Evolutionary conservation across 2,329 filamentous ascomycete genomes (phyloP).

Genomic region (Canariomyces notabilis): DNA sequence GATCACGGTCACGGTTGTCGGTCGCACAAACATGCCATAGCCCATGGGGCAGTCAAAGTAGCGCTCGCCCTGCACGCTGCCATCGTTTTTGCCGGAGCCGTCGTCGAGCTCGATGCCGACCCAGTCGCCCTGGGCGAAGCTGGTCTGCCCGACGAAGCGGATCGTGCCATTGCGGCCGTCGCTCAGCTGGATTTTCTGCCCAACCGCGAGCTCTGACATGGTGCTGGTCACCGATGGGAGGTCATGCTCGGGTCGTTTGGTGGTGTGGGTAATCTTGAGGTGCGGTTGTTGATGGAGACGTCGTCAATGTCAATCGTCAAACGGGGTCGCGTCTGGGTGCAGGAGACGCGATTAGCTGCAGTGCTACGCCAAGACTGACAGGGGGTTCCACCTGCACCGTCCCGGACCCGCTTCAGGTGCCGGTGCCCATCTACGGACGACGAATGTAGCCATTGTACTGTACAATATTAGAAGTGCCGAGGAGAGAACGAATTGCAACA

Average conservation of each 20-base stretch:
- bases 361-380: too few relatives aligned
- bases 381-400: too few relatives aligned
- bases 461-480: too few relatives aligned
- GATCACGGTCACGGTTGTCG: constrained; percentile 60
- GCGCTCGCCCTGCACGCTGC: constrained; percentile 76
- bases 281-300: neutral
- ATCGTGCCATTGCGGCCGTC: constrained; percentile 74
- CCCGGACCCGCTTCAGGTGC: too few relatives aligned
- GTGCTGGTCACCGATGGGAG: neutral
- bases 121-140: constrained; percentile 80
- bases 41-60: constrained; percentile 84
- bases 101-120: constrained; percentile 84
- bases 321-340: neutral
- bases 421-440: too few relatives aligned
- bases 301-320: too few relatives aligned
- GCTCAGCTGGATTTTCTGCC: constrained; percentile 72
- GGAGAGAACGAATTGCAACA: too few relatives aligned
- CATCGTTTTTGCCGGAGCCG: constrained; percentile 85
- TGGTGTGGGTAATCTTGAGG: neutral
- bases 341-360: neutral
- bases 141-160: constrained; percentile 74
- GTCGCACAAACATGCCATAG: constrained; percentile 78
- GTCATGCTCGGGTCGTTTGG: neutral
- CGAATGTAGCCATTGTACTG: too few relatives aligned
- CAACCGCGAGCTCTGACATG: constrained; percentile 50